Evolutionary conservation across 2,329 filamentous ascomycete species (phyloP), one percentile per base, ranked within the genome.

Genomic region (Penicillium glabrum): DNA sequence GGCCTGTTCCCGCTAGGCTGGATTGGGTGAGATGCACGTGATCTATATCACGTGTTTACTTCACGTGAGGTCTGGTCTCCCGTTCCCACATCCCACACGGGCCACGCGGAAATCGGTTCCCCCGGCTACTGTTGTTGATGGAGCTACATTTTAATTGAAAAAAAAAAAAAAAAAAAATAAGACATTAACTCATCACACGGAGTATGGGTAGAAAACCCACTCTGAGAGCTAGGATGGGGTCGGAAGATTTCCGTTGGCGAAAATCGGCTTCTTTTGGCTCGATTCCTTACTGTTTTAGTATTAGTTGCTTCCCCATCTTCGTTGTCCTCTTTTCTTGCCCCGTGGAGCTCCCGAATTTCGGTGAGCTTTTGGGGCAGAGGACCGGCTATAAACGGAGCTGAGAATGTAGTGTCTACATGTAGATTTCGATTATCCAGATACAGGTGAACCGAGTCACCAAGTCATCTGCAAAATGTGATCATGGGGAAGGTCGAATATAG

Each of bases 321-420:
- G 13, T 48, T 35, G 35, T 39, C 59, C 35, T 19, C 44, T 21
- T 9, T n/a, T 50, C 9, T 55, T 53, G 54, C 43, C 50, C 47
- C 41, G 35, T 56, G 37, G 35, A 61, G 57, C 50, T 61, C 54
- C 61, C 35, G 54, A 47, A 54, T 61, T 51, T 61, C 64, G 64
- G 64, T 66, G 64, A 66, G 57, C 63, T 49, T 50, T 64, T 65
- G 60, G 7, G 65, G 64, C 37, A 60, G 21, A 57, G n/a, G 46
- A 9, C 41, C 61, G 57, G 59, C 16, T 63, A 60, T 21, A 44
- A 53, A 57, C 59, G 60, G 61, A 49, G 13, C 39, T 26, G 41
- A 35, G 39, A 46, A 14, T 8, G 7, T 24, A 27, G 2, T 26
- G 26, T 26, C 26, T 26, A 26, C 26, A 26, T 26, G 10, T 41